Conservation (phyloP, 352 stramenopile genomes). For the Pythium aristosporum region DNA sequence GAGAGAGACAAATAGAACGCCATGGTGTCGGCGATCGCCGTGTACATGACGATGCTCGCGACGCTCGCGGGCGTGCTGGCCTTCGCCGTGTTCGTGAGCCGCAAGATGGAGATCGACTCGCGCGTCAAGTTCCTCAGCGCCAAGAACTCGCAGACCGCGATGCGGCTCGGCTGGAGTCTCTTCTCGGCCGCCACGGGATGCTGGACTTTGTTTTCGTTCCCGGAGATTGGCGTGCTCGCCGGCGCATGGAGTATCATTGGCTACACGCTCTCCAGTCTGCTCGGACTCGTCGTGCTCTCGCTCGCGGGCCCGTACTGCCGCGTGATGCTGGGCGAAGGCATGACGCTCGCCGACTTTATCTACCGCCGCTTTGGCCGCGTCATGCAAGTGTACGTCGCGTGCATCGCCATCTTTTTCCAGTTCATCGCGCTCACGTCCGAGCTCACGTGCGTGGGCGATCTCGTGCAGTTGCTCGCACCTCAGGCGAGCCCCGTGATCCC, state of each 20-base stretch:
- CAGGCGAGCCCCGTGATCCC: slow-evolving; percentile 46
- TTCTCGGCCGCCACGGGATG: slow-evolving; percentile 76
- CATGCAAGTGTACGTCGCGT: slow-evolving; percentile 65
- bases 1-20: no score
- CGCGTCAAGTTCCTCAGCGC: slow-evolving; percentile 69
- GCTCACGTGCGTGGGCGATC: slow-evolving; percentile 54
- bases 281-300: slow-evolving; percentile 37
- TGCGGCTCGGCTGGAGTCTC: slow-evolving; percentile 70
- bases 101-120: slow-evolving; percentile 46
- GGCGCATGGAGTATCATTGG: slow-evolving; percentile 75
- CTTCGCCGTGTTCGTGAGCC: slow-evolving; percentile 69
- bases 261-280: slow-evolving; percentile 60
- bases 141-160: slow-evolving; percentile 58
- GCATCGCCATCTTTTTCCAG: slow-evolving; percentile 81
- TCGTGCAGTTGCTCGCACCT: slow-evolving; percentile 52
- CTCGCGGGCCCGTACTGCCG: slow-evolving; percentile 54
- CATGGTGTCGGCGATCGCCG: no score
- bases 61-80: slow-evolving; percentile 56
- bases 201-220: slow-evolving; percentile 75
- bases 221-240: slow-evolving; percentile 67
- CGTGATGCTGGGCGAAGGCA: slow-evolving; percentile 56
- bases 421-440: slow-evolving; percentile 81
- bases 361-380: slow-evolving; percentile 57
- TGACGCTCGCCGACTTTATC: slow-evolving; percentile 74
- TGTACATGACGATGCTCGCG: slow-evolving; percentile 35